Conservation (phyloP, 2,329 filamentous ascomycete species). For the Aphanocladium album region DNA sequence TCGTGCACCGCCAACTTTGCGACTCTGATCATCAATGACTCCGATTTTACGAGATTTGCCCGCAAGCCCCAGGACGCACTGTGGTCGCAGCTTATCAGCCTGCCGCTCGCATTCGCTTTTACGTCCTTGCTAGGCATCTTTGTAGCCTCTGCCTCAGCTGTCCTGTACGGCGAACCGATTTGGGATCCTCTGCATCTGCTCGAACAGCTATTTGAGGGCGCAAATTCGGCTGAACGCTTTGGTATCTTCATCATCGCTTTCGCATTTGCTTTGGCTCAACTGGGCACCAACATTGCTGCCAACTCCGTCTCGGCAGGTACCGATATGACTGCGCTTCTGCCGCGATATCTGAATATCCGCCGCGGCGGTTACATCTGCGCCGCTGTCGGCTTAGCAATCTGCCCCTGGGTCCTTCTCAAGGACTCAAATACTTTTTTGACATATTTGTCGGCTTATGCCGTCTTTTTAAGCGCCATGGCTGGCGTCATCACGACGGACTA, state of each 20-base stretch:
- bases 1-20: constrained; percentile 86
- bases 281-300: constrained; percentile 85
- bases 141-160: constrained; percentile 65
- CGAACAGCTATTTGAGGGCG: constrained; percentile 63
- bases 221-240: constrained; percentile 62
- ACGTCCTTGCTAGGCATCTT: constrained; percentile 83
- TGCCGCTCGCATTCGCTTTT: constrained; percentile 66
- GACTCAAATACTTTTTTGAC: constrained; percentile 80
- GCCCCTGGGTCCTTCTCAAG: constrained; percentile 75
- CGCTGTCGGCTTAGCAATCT: constrained; percentile 73
- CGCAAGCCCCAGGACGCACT: constrained; percentile 70
- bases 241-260: constrained; percentile 69
- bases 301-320: constrained; percentile 82
- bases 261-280: constrained; percentile 71
- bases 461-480: constrained; percentile 86
- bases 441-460: constrained; percentile 85
- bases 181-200: constrained; percentile 73
- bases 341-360: constrained; percentile 79
- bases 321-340: constrained; percentile 75
- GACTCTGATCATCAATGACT: constrained; percentile 76
- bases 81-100: constrained; percentile 73
- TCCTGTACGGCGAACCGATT: constrained; percentile 62
- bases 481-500: constrained; percentile 90
- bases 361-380: constrained; percentile 85
- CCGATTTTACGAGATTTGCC: constrained; percentile 82